Evolutionary conservation across 108 stramenopile genomes (phyloP).

Genomic region (Skeletonema potamos): DNA sequence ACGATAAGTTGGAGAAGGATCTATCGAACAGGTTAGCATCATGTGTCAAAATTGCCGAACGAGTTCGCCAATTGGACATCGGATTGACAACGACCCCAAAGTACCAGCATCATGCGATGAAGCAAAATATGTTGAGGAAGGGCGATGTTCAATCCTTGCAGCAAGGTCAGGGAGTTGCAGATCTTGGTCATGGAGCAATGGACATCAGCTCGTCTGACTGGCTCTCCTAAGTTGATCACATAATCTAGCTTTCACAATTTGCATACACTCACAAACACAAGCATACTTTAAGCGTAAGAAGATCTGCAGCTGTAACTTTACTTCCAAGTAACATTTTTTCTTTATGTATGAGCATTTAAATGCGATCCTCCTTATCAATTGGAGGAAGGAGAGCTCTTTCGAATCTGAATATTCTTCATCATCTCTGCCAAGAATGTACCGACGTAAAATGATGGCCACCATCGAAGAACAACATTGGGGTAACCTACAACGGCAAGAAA

Average conservation of each 20-base stretch:
- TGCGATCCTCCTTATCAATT: not conserved
- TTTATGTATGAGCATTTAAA: not conserved
- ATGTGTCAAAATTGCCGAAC: slow-evolving; percentile 45
- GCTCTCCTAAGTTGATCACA: not conserved
- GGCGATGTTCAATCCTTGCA: not conserved
- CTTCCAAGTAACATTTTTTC: not conserved
- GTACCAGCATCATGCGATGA: slow-evolving; percentile 42
- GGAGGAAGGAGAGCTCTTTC: not conserved
- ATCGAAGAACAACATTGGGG: slow-evolving; percentile 28
- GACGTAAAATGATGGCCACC: slow-evolving; percentile 53
- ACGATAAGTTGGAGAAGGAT: slow-evolving; percentile 35
- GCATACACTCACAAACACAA: not conserved
- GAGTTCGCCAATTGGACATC: slow-evolving; percentile 61
- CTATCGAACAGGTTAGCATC: slow-evolving; percentile 30
- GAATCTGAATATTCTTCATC: slow-evolving; percentile 9
- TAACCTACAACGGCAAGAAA: slow-evolving; percentile 44
- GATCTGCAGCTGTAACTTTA: not conserved
- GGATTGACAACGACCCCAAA: slow-evolving; percentile 45
- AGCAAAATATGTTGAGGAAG: slow-evolving; percentile 15
- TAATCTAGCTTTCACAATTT: not conserved
- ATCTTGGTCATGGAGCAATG: not conserved
- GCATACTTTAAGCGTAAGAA: not conserved
- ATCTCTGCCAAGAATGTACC: slow-evolving; percentile 37
- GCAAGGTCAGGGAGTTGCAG: not conserved
- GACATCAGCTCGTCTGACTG: not conserved